Base-by-base conservation (phyloP, 2,329 filamentous ascomycete genomes). In the Botrytis galanthina region DNA sequence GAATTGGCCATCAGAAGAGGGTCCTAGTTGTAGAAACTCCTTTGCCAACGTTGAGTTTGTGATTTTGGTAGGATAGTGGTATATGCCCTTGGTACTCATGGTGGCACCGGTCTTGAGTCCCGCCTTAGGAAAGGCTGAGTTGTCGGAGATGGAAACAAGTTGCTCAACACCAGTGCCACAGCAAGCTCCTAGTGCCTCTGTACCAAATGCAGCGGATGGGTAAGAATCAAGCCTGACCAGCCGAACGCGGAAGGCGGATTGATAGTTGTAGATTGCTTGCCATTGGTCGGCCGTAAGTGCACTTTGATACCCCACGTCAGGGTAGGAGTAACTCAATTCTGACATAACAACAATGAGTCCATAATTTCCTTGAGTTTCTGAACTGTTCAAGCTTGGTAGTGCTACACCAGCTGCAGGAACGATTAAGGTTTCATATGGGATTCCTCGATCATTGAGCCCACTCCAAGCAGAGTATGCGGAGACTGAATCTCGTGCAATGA, bases 181-280 rank as follows among this genome's bases (percentile, higher is more conserved):
- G 80, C 86, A 88, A 69, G 86, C 84, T 12, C 77, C 78, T 26
- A 77, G 9, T 20, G 76, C 74, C 20, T 63, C 73, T 22, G 75
- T 78, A 77, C 87, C 87, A 75, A 85, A 87, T 20, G 84, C 83
- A 8, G 84, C 80, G 9, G 84, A 84, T 20, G 89, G 89, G 76
- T 85, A 89, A 22, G 87, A 87, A 78, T 90, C 87, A 32, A 89
- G 81, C 71, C 88, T 86, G 37, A 90, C 87, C 87, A 90, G 87
- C 35, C 88, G 84, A 18, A 88, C 86, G 37, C 87, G 86, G 76
- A 88, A 91, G 32, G 82, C 81, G 1, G 83, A 83, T 80, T 91
- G 89, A 78, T 91, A 91, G 57, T 83, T 83, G 77, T 87, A 89
- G 4, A 91, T 79, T 64, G 84, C 79, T 62, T 85, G 83, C 87